phyloP scores from a whole-genome alignment of 192 early-diverging fungal genomes.

The Backusella circina region DNA sequence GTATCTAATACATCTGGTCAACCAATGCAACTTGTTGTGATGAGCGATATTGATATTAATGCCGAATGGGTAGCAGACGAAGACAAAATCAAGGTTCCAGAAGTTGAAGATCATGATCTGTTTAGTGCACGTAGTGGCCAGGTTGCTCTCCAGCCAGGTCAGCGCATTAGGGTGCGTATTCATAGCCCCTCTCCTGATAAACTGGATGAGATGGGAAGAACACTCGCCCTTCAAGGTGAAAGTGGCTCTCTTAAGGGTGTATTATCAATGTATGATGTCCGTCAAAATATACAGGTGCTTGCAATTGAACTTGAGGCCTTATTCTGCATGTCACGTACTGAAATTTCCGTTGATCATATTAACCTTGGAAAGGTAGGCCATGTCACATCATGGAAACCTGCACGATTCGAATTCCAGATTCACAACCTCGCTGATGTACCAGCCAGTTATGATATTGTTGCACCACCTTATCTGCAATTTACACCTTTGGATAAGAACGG shows the following conservation, averaged over 20 bases:
- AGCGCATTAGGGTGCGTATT: conserved; percentile 13
- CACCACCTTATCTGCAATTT: conserved; percentile 35
- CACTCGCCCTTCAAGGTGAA: conserved; percentile 41
- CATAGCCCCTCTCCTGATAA: conserved; percentile 23
- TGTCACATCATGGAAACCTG: conserved; percentile 65
- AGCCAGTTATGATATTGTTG: conserved; percentile 52
- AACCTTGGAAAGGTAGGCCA: conserved; percentile 81
- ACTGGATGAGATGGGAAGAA: conserved; percentile 3
- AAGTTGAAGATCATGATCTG: not conserved
- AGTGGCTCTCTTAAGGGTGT: conserved; percentile 53
- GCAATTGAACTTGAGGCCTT: conserved; percentile 54
- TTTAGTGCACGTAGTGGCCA: conserved; percentile 14
- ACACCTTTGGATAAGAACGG: conserved; percentile 24
- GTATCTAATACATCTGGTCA: conserved; percentile 50
- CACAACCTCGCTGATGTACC: conserved; percentile 64
- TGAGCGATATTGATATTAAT: conserved; percentile 38
- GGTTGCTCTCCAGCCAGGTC: conserved; percentile 31
- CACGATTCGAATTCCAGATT: conserved; percentile 56
- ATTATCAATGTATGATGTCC: conserved; percentile 55
- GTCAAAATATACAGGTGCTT: conserved; percentile 48
- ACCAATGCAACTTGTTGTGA: conserved; percentile 49
- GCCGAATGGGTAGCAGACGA: conserved; percentile 40
- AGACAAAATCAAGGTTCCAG: not conserved
- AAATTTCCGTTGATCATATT: conserved; percentile 45
- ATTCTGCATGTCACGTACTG: conserved; percentile 59